These are phyloP conservation scores for Termitomyces heimii DNA, from an alignment of 768 basidiomycete genomes.

Conservation along the genomic window DNA sequence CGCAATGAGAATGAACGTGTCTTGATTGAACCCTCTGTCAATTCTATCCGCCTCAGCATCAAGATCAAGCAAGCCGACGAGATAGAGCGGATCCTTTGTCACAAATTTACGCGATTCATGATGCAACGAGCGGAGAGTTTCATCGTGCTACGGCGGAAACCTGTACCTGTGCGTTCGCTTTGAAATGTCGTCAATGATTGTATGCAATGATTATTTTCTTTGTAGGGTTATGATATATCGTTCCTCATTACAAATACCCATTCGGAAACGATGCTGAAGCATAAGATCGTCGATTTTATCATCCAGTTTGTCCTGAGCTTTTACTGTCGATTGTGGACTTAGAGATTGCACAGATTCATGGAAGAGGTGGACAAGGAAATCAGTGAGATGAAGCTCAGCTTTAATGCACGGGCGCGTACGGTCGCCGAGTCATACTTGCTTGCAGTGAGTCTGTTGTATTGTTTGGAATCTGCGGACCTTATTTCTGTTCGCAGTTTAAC, in stretches of 20 bases:
- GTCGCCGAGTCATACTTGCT: conserved; percentile 95
- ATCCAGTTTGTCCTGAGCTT: conserved; percentile 65
- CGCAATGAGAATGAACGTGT: conserved; percentile 97
- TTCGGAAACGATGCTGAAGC: conserved; percentile 97
- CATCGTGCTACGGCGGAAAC: conserved; percentile 91
- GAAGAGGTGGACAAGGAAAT: conserved; percentile 99
- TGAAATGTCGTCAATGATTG: not conserved
- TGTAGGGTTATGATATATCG: conserved; percentile 95
- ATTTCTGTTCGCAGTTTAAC: conserved; percentile 27
- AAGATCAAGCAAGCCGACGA: conserved; percentile 99
- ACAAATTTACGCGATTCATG: conserved; percentile 99
- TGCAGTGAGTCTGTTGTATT: conserved; percentile 50
- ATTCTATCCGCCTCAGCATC: conserved; percentile 95
- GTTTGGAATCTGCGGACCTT: not conserved
- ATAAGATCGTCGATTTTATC: conserved; percentile 99
- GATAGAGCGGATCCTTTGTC: conserved; percentile 94
- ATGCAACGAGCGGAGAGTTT: conserved; percentile 99
- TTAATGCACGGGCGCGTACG: conserved; percentile 94
- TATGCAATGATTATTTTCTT: not conserved
- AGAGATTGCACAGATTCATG: conserved; percentile 67
- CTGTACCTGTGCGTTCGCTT: conserved; percentile 60
- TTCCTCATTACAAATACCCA: conserved; percentile 98
- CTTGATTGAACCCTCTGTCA: conserved; percentile 94
- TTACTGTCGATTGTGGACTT: conserved; percentile 2
- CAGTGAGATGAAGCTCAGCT: conserved; percentile 96